Evolutionary conservation across 495 filamentous ascomycete species (phyloP).

Genomic region (Tuber aestivum): DNA sequence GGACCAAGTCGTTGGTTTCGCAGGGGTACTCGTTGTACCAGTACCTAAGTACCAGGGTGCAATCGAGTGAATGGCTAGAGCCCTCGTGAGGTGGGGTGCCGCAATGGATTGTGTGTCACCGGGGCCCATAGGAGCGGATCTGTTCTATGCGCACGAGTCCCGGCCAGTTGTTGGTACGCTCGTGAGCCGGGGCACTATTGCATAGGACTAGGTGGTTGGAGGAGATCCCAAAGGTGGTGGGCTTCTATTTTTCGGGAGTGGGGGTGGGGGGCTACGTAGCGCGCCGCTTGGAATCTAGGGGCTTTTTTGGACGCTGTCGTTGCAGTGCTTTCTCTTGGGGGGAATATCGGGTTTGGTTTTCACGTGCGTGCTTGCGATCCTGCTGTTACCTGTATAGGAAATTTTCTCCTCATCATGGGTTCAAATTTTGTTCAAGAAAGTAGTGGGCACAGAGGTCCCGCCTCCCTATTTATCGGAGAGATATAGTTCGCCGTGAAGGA

Average conservation of each 20-base stretch:
- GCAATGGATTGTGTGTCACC: conserved; percentile 57
- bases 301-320: background rate
- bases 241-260: conserved; percentile 40
- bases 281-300: background rate
- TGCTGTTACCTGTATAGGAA: background rate
- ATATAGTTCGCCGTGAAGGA: background rate
- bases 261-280: background rate
- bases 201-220: conserved; percentile 55
- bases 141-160: conserved; percentile 59
- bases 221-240: conserved; percentile 57
- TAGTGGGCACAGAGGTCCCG: background rate
- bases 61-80: conserved; percentile 62
- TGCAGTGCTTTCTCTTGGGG: background rate
- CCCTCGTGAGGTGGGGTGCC: conserved; percentile 55
- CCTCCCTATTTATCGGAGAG: background rate
- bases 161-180: conserved; percentile 55
- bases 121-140: conserved; percentile 61
- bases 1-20: conserved; percentile 46
- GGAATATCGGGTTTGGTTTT: background rate
- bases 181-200: conserved; percentile 51
- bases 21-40: conserved; percentile 55
- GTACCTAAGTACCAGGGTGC: conserved; percentile 60
- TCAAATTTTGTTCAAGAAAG: background rate
- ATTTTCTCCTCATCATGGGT: background rate
- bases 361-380: background rate